A percentile compares a stretch with the other conserved stretches of the same genome.
Conservation (phyloP, 2,329 filamentous ascomycete species). For the Colletotrichum coccodes region DNA sequence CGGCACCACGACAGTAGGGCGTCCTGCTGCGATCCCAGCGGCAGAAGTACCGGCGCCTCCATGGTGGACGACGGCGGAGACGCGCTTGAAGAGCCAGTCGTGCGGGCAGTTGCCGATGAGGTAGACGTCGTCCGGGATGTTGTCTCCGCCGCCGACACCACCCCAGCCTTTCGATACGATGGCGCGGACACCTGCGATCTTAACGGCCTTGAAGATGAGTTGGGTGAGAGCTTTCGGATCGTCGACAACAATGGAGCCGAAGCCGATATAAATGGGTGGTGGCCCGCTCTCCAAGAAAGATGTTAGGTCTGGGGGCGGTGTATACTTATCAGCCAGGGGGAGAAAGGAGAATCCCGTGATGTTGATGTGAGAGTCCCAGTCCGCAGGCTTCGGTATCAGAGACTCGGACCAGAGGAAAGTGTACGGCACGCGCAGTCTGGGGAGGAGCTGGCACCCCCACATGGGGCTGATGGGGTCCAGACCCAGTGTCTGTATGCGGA, state of each 20-base stretch:
- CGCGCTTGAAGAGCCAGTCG: constrained; percentile 72
- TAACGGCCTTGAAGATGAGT: constrained; percentile 68
- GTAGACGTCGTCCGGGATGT: constrained; percentile 61
- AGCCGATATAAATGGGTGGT: constrained; percentile 73
- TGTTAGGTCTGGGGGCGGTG: constrained; percentile 62
- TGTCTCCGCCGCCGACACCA: constrained; percentile 64
- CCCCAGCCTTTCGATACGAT: constrained; percentile 75
- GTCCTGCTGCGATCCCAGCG: constrained; percentile 67
- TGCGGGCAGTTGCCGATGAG: constrained; percentile 74
- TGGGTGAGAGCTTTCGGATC: constrained; percentile 66
- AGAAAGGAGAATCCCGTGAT: constrained; percentile 73
- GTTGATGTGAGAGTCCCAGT: constrained; percentile 69
- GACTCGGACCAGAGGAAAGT: constrained; percentile 79
- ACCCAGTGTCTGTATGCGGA: constrained; percentile 69
- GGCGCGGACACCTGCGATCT: constrained; percentile 66
- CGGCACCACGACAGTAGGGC: constrained; percentile 72
- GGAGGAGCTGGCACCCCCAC: constrained; percentile 73
- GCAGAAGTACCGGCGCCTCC: constrained; percentile 74
- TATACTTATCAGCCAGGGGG: constrained; percentile 60
- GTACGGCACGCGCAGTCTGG: constrained; percentile 70
- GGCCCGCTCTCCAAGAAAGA: constrained; percentile 66
- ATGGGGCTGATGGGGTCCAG: constrained; percentile 73
- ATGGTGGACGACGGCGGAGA: constrained; percentile 70
- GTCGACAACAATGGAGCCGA: constrained; percentile 74
- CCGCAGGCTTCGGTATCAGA: constrained; percentile 71